Percentiles rank a stretch among this genome's conserved stretches.
Evolutionary conservation across 441 rosid genomes (phyloP).

Genomic region (Gossypium trilobum): DNA sequence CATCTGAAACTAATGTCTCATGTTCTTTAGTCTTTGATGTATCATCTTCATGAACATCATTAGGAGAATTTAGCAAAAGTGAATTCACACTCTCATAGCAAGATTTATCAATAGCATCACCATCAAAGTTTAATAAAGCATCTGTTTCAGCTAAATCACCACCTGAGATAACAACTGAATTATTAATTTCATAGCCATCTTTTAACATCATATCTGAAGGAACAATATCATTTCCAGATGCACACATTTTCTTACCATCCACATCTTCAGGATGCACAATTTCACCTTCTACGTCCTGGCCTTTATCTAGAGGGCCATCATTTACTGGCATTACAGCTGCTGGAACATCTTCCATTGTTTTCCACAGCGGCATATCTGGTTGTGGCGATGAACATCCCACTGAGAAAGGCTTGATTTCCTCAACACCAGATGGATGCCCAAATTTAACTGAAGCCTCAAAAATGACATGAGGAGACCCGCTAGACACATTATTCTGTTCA

Average conservation of each 20-base stretch:
- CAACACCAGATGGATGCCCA: conserved; percentile 15
- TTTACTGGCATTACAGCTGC: conserved; percentile 30
- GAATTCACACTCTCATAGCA: conserved; percentile 15
- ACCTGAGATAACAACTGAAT: conserved; percentile 26
- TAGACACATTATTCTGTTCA: conserved; percentile 14
- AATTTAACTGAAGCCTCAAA: conserved; percentile 21
- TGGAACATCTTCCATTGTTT: conserved; percentile 26
- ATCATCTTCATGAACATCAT: conserved; percentile 18
- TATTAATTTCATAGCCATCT: conserved; percentile 18
- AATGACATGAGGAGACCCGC: conserved; percentile 7
- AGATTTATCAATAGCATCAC: conserved; percentile 18
- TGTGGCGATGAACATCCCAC: conserved; percentile 24
- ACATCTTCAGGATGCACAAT: conserved; percentile 18
- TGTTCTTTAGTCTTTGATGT: conserved; percentile 15
- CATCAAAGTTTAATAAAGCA: conserved; percentile 25
- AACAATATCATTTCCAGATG: conserved; percentile 12
- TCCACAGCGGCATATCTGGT: conserved; percentile 29
- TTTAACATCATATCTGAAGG: conserved; percentile 17
- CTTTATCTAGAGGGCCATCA: conserved; percentile 22
- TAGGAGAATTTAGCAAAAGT: conserved; percentile 18
- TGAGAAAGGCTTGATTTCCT: conserved; percentile 21
- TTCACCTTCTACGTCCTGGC: conserved; percentile 16
- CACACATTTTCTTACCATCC: conserved; percentile 17
- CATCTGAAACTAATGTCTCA: conserved; percentile 13
- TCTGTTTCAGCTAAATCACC: conserved; percentile 28